Conservation (phyloP, 1,284 basidiomycete genomes). For the Rhodotorula mucilaginosa region DNA sequence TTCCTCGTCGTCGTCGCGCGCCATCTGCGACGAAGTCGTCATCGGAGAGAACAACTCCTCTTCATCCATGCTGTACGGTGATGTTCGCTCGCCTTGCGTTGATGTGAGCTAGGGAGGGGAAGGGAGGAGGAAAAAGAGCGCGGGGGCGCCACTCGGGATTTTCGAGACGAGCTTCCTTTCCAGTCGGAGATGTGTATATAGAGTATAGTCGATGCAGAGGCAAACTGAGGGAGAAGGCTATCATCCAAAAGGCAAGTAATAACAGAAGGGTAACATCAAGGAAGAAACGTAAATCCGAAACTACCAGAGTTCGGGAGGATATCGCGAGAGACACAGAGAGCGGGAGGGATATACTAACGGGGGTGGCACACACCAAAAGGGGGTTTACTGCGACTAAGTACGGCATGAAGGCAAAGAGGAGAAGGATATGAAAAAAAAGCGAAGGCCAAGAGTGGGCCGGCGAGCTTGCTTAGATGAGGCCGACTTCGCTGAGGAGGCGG, state of each 20-base stretch:
- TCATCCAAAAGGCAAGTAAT: neutral
- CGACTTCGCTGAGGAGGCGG: slow-evolving; percentile 25
- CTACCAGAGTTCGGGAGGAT: neutral
- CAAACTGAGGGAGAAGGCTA: too few species aligned
- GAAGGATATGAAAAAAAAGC: neutral
- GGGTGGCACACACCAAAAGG: neutral
- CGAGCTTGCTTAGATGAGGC: slow-evolving; percentile 15
- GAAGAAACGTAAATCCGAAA: too few species aligned
- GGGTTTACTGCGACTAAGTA: neutral
- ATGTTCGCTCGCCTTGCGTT: too few species aligned
- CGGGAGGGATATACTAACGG: neutral
- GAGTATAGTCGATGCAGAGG: too few species aligned
- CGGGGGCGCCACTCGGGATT: too few species aligned
- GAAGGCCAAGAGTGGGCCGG: too few species aligned
- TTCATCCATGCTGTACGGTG: too few species aligned
- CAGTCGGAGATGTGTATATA: too few species aligned
- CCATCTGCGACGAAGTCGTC: neutral
- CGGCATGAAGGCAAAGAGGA: neutral
- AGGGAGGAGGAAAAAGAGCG: too few species aligned
- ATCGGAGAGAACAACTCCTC: neutral
- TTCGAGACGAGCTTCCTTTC: neutral
- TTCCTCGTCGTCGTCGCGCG: neutral
- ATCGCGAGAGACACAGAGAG: neutral
- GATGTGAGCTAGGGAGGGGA: too few species aligned
- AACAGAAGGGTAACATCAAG: too few species aligned